A percentile compares a stretch with the other conserved stretches of the same genome.
Evolutionary conservation across 441 rosid species (phyloP).

Genomic region (Adansonia grandidieri): DNA sequence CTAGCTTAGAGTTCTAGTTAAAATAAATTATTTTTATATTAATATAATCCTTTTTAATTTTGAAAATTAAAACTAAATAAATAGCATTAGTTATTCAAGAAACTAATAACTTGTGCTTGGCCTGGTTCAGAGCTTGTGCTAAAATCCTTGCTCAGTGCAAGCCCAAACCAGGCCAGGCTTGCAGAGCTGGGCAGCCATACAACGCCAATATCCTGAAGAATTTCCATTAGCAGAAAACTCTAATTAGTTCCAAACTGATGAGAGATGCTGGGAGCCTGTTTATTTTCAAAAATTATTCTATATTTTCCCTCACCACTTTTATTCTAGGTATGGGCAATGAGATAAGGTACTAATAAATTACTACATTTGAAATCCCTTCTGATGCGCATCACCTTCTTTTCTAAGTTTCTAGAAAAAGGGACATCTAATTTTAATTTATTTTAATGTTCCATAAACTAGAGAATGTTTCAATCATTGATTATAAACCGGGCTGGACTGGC

Average conservation of each 20-base stretch:
- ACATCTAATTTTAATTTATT: constrained; percentile 4
- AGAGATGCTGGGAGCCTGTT: not conserved
- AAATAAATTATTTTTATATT: not conserved
- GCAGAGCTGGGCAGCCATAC: not conserved
- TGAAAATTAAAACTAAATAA: not conserved
- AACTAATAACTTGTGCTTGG: not conserved
- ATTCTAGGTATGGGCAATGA: not conserved
- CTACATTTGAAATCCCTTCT: not conserved
- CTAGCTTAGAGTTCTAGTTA: constrained; percentile 1
- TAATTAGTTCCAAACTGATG: not conserved
- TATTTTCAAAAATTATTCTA: not conserved
- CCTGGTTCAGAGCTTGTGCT: not conserved
- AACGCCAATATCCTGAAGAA: not conserved
- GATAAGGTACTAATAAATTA: not conserved
- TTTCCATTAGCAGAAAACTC: not conserved
- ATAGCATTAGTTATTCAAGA: not conserved
- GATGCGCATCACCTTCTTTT: not conserved
- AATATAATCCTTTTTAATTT: not conserved
- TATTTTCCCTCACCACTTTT: not conserved
- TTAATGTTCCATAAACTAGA: too few relatives aligned
- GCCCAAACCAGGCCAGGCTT: not conserved
- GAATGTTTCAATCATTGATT: too few relatives aligned
- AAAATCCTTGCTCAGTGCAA: not conserved
- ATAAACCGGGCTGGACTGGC: too few relatives aligned
- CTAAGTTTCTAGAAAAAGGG: not conserved